Evolutionary conservation across 176 grass and related monocot species (phyloP), one percentile per base, ranked within the genome.

Genomic region (Juncus effusus): DNA sequence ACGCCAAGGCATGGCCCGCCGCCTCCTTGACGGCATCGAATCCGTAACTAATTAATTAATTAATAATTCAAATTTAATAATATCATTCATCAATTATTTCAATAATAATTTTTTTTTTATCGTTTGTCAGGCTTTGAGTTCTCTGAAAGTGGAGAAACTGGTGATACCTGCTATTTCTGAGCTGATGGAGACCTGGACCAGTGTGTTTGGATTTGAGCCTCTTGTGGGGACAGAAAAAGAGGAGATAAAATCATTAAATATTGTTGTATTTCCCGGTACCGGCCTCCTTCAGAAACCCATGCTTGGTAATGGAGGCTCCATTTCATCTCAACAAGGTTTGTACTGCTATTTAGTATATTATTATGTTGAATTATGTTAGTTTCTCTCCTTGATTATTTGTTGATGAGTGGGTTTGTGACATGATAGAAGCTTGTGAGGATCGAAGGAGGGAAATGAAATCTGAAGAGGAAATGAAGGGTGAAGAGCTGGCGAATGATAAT

Each of bases 111-210:
- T 28, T 28, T 28, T 28, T 28, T 28, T 28, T 28, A 1, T 28
- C 19, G 1, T 28, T 28, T 77, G 81, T 73, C 69, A 99, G 94
- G 87, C 85, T 69, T 85, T 93, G 35, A 73, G 69, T 13, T 99
- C 85, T 70, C 94, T 99, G 65, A 81, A 90, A 73, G 78, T 99
- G 50, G 85, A 99, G 69, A 99, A 78, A 70, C 54, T 99, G 74
- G 69, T 99, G n/a, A 99, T 99, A 82, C 89, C 89, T 76, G 94
- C 94, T 56, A 93, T 93, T 53, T 53, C 66, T 56, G 94, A 99
- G 84, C 78, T 99, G 64, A 82, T 89, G 59, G 85, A 85, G 64
- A 99, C 85, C 61, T 99, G 94, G 94, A 90, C 73, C 54, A 82
- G 69, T 56, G 82, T 81, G 54, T 99, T 99, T 78, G 94, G 88